Conservation (phyloP, 306 rosid genomes). For the Rosa rugosa region DNA sequence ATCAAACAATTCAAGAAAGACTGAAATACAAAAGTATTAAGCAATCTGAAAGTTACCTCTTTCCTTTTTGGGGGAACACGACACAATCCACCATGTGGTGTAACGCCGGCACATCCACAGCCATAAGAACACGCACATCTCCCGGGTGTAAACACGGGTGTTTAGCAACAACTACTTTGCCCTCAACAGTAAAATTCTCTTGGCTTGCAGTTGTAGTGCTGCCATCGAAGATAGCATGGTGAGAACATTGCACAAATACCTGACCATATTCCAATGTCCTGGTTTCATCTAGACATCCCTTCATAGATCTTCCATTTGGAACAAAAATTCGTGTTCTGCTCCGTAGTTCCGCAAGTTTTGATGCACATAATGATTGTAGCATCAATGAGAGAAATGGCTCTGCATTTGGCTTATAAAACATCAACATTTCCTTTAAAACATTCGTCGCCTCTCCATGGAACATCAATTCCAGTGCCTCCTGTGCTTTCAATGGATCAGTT, state of each 20-base stretch:
- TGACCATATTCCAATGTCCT: slow-evolving; percentile 40
- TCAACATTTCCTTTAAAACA: slow-evolving; percentile 37
- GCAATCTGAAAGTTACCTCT: slow-evolving; percentile 26
- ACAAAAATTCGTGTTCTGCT: slow-evolving; percentile 30
- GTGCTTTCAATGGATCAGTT: slow-evolving; percentile 33
- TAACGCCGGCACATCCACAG: slow-evolving; percentile 35
- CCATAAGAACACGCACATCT: slow-evolving; percentile 39
- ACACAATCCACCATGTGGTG: slow-evolving; percentile 48
- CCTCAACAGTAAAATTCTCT: slow-evolving; percentile 12
- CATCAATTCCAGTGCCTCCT: slow-evolving; percentile 28
- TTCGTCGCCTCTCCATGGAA: slow-evolving; percentile 32
- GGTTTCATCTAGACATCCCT: slow-evolving; percentile 52
- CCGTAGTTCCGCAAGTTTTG: slow-evolving; percentile 29
- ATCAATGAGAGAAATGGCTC: slow-evolving; percentile 48
- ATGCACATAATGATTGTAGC: slow-evolving; percentile 35
- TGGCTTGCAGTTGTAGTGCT: neutral
- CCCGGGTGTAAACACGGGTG: slow-evolving; percentile 49
- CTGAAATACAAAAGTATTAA: neutral
- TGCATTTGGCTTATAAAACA: slow-evolving; percentile 30
- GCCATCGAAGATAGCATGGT: neutral
- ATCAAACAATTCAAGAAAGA: neutral
- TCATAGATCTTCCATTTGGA: slow-evolving; percentile 39
- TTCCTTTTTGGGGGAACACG: slow-evolving; percentile 47
- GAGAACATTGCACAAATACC: slow-evolving; percentile 38
- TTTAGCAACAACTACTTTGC: slow-evolving; percentile 41